phyloP scores from a whole-genome alignment of 345 rosid species.

The Hibiscus tridactylites region DNA sequence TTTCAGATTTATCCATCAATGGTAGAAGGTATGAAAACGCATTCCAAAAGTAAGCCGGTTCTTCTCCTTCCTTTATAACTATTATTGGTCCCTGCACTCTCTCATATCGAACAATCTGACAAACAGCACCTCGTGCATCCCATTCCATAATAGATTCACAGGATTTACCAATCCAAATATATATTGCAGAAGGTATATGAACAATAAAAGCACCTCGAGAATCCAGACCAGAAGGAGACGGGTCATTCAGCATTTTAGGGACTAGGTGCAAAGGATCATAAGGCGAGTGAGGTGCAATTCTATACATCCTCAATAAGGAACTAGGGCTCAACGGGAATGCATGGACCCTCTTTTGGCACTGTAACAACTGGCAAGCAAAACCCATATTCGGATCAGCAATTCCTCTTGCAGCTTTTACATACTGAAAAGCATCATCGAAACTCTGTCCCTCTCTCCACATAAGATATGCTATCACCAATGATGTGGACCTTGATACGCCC shows the following conservation, averaged over 20 bases:
- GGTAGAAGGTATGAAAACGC: constrained; percentile 73
- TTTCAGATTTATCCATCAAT: constrained; percentile 51
- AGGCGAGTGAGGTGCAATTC: constrained; percentile 92
- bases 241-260: constrained; percentile 87
- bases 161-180: constrained; percentile 81
- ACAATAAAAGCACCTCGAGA: constrained; percentile 96
- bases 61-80: constrained; percentile 81
- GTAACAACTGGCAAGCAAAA: constrained; percentile 94
- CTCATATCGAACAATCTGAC: constrained; percentile 94
- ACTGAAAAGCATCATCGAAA: constrained; percentile 97
- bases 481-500: constrained; percentile 97
- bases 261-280: constrained; percentile 99
- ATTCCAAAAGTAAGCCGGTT: constrained; percentile 82
- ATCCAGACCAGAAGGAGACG: constrained; percentile 69
- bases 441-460: constrained; percentile 99
- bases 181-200: constrained; percentile 76
- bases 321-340: constrained; percentile 97
- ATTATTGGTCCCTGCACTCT: constrained; percentile 65
- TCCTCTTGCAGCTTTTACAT: constrained; percentile 92
- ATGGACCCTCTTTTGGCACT: constrained; percentile 97
- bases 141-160: constrained; percentile 90
- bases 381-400: constrained; percentile 99
- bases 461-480: constrained; percentile 91
- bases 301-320: constrained; percentile 83
- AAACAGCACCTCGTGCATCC: constrained; percentile 92